Conservation (phyloP, 495 filamentous ascomycete species). For the Sphaerosporella brunnea region DNA sequence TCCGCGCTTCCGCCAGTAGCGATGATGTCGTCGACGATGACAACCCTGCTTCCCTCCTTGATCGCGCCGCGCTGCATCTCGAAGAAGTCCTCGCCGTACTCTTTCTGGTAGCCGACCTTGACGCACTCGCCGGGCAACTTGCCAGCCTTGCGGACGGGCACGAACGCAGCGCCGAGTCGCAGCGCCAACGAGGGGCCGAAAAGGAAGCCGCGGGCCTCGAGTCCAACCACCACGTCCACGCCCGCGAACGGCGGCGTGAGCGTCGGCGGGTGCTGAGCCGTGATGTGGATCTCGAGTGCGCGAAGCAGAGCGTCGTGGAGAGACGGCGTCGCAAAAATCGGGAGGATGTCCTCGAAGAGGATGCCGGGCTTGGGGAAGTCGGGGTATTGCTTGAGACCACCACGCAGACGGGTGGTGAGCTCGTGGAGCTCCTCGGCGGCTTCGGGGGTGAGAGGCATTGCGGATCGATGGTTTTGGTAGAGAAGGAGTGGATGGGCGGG, state of each 20-base stretch:
- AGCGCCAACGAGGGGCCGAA: constrained; percentile 84
- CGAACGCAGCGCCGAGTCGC: constrained; percentile 71
- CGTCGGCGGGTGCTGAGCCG: constrained; percentile 32
- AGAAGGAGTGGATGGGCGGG: too few species aligned
- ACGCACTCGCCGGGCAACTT: constrained; percentile 84
- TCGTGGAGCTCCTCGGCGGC: constrained; percentile 14
- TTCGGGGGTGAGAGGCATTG: constrained; percentile 3
- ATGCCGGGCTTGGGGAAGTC: constrained; percentile 93
- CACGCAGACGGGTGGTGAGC: constrained; percentile 30
- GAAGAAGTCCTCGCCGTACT: constrained; percentile 93
- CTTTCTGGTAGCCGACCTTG: constrained; percentile 74
- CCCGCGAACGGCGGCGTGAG: constrained; percentile 33
- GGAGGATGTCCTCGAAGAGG: constrained; percentile 96
- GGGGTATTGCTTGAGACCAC: constrained; percentile 54
- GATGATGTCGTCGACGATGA: constrained; percentile 95
- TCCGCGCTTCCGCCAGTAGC: constrained; percentile 89
- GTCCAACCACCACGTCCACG: constrained; percentile 79
- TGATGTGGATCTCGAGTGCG: constrained; percentile 71
- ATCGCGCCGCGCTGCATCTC: constrained; percentile 81
- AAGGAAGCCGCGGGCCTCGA: constrained; percentile 89
- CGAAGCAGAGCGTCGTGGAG: constrained; percentile 63
- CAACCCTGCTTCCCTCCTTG: constrained; percentile 69
- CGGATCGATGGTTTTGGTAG: not conserved
- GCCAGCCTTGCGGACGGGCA: constrained; percentile 85
- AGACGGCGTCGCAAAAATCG: constrained; percentile 67